phyloP scores from a whole-genome alignment of 768 basidiomycete species.

The Leccinum rimulosum region DNA sequence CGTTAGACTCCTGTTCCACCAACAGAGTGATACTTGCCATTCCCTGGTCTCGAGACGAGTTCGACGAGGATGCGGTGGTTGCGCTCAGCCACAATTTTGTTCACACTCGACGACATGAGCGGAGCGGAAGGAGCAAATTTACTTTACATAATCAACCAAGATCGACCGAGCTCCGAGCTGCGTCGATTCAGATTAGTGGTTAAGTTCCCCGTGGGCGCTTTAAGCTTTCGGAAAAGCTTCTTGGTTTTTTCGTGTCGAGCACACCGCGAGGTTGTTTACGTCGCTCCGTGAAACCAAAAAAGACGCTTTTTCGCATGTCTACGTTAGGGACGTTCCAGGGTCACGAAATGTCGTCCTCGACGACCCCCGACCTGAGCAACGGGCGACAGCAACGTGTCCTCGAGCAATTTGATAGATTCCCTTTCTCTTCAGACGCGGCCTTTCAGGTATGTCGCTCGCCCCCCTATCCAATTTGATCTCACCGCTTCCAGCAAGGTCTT shows the following conservation, averaged over 20 bases:
- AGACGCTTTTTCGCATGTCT: constrained; percentile 15
- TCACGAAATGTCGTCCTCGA: constrained; percentile 10
- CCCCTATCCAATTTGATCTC: background rate
- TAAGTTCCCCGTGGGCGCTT: background rate
- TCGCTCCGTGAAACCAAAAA: background rate
- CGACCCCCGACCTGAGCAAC: constrained; percentile 12
- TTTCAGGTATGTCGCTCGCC: constrained; percentile 51
- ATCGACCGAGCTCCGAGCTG: constrained; percentile 13
- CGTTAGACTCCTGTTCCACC: background rate
- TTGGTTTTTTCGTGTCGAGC: no score
- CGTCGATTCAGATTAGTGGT: background rate
- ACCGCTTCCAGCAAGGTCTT: constrained; percentile 57
- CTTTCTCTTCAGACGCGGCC: constrained; percentile 53
- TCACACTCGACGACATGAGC: constrained; percentile 37
- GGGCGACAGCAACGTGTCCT: constrained; percentile 22
- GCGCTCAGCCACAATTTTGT: constrained; percentile 62
- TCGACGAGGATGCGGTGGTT: constrained; percentile 68
- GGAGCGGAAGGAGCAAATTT: background rate
- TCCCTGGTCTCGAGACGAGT: constrained; percentile 70
- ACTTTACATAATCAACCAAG: constrained; percentile 16
- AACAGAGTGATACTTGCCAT: constrained; percentile 50
- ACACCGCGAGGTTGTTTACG: no score
- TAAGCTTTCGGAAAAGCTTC: no score
- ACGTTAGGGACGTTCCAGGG: constrained; percentile 9
- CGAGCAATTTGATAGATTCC: constrained; percentile 40